A percentile compares a stretch with the other conserved stretches of the same genome.
Evolutionary conservation across 495 filamentous ascomycete species (phyloP).

Genomic region (Penicillium psychrofluorescens): DNA sequence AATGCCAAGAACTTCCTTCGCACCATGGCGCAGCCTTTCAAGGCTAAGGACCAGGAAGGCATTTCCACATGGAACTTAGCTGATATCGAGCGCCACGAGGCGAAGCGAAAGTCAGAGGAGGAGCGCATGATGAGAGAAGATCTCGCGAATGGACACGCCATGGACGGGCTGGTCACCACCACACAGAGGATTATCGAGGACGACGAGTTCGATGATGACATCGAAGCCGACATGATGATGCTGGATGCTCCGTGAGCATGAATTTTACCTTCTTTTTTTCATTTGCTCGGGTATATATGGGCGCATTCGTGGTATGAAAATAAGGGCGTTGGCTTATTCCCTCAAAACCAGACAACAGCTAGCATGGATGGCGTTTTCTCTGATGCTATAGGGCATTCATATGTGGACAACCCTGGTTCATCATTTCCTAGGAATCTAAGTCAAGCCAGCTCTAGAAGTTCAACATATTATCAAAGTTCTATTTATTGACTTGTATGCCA

Average conservation of each 20-base stretch:
- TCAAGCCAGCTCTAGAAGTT: not conserved
- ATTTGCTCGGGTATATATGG: not conserved
- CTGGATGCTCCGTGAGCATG: slow-evolving; percentile 47
- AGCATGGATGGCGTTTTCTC: slow-evolving; percentile 17
- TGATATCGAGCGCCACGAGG: slow-evolving; percentile 62
- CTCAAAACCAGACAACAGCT: not conserved
- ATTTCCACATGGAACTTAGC: slow-evolving; percentile 83
- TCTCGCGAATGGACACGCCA: slow-evolving; percentile 17
- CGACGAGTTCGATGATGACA: slow-evolving; percentile 57
- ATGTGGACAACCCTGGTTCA: too few species aligned
- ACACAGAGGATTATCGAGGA: slow-evolving; percentile 21
- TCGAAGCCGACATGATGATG: slow-evolving; percentile 54
- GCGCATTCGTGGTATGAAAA: slow-evolving; percentile 2
- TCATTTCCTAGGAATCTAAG: too few species aligned
- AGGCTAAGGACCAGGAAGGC: slow-evolving; percentile 74
- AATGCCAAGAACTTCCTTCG: slow-evolving; percentile 82
- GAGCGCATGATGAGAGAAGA: slow-evolving; percentile 42
- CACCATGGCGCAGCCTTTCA: slow-evolving; percentile 86
- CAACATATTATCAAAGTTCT: slow-evolving; percentile 9
- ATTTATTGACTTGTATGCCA: slow-evolving; percentile 20
- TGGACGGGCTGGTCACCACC: slow-evolving; percentile 15
- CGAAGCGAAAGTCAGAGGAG: slow-evolving; percentile 65
- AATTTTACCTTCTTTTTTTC: slow-evolving; percentile 1
- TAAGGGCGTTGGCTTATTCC: slow-evolving; percentile 5
- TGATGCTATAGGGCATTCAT: too few species aligned